phyloP scores from a whole-genome alignment of 176 grass and related monocot genomes.

The Aegilops umbellulata region DNA sequence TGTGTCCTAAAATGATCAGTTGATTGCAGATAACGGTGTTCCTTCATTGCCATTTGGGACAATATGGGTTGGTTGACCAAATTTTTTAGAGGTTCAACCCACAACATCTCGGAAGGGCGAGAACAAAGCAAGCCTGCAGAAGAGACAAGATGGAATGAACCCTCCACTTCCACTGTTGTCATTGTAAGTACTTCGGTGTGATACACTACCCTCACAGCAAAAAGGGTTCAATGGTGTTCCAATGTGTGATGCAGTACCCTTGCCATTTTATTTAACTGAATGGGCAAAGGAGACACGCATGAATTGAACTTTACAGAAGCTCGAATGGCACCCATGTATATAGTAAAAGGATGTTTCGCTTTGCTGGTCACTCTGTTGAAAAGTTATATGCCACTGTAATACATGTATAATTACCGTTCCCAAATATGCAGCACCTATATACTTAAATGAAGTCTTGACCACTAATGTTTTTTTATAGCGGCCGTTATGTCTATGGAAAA shows the following conservation, averaged over 20 bases:
- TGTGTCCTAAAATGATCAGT: neutral
- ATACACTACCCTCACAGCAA: neutral
- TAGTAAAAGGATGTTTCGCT: neutral
- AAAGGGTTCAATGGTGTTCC: neutral
- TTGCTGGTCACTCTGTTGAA: neutral
- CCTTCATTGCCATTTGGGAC: constrained; percentile 2
- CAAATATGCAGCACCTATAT: neutral
- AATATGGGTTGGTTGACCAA: constrained; percentile 83
- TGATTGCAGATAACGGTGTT: constrained; percentile 27
- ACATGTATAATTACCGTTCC: neutral
- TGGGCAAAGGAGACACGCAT: neutral
- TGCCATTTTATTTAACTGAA: constrained; percentile 13
- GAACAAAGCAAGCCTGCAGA: constrained; percentile 38
- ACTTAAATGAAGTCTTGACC: neutral
- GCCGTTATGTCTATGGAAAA: neutral
- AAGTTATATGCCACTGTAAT: neutral
- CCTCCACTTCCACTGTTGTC: constrained; percentile 37
- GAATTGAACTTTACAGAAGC: neutral
- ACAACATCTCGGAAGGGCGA: constrained; percentile 64
- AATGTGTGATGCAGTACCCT: neutral
- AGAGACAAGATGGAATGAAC: constrained; percentile 47
- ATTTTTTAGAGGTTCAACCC: constrained; percentile 78
- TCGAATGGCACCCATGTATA: neutral
- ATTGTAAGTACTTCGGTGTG: constrained; percentile 38
- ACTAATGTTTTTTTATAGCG: neutral